These are phyloP conservation scores for Lizanozyma gosingica DNA, from an alignment of 1,139 yeast species.

Conservation along the genomic window DNA sequence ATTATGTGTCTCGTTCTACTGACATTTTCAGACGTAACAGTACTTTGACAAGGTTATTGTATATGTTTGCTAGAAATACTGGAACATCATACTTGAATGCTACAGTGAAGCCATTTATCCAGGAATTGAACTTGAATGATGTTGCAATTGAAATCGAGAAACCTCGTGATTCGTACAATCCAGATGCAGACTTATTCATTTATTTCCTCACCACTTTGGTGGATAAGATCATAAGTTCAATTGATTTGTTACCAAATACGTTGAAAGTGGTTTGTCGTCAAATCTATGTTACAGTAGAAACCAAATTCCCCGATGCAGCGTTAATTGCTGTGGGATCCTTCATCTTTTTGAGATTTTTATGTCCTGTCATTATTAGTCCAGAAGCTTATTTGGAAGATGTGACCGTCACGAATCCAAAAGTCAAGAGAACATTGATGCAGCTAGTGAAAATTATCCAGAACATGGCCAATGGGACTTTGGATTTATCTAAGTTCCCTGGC, in stretches of 20 bases:
- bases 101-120: constrained; percentile 48
- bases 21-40: constrained; percentile 77
- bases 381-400: constrained; percentile 51
- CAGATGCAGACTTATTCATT: constrained; percentile 40
- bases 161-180: constrained; percentile 23
- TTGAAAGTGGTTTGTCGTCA: constrained; percentile 68
- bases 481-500: constrained; percentile 53
- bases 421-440: constrained; percentile 68
- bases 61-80: constrained; percentile 58
- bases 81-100: constrained; percentile 51
- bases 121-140: constrained; percentile 40
- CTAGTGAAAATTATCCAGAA: constrained; percentile 82
- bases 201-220: constrained; percentile 51
- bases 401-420: constrained; percentile 23
- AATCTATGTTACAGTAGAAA: constrained; percentile 54
- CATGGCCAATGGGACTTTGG: constrained; percentile 71
- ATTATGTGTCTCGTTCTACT: constrained; percentile 49
- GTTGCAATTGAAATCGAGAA: constrained; percentile 66
- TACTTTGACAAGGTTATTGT: constrained; percentile 69
- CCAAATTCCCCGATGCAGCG: constrained; percentile 61
- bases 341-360: constrained; percentile 72
- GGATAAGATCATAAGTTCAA: constrained; percentile 50
- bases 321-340: constrained; percentile 80
- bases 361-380: constrained; percentile 91
- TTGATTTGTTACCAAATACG: constrained; percentile 57